Base-by-base conservation (phyloP, 2,329 filamentous ascomycete genomes). In the Lecanosticta acicola region DNA sequence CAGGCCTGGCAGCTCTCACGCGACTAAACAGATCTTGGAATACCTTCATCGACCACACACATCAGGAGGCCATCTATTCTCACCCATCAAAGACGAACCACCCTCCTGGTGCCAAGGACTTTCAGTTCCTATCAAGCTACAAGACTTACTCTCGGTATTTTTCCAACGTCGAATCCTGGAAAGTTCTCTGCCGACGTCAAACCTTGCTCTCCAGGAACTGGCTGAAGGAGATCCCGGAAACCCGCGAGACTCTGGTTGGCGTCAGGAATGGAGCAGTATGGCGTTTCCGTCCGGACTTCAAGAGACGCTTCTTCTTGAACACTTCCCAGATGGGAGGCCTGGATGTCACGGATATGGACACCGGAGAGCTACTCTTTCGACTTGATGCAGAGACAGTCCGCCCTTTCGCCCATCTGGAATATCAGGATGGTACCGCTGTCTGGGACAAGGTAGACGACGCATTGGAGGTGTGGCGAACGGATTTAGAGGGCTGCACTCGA, bases 241-340 rank as follows among this genome's bases (percentile, higher is more conserved):
- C 61, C 11, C 62, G 60, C 17, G 70, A 72, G 39, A 66, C 64
- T 2, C 62, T 70, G 18, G 53, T 73, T 14, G 67, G 72, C 39
- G 58, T 71, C 19, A 66, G 66, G 36, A 64, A 65, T 36, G 59
- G 68, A 42, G 66, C 67, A 0, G 61, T 73, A 26, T 74, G 71
- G 71, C 64, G 71, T 1, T 73, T 74, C 51, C 63, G 66, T 2
- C 63, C 70, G 1, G 71, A 74, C 49, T 72, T 73, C 54, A 68
- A 71, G 51, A 67, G 71, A 24, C 66, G 71, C 0, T 66, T 72
- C 47, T 65, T 73, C 35, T 46, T 74, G 5, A 72, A 70, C 3
- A 74, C 70, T 0, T 70, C 68, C 3, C 69, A 73, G 34, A 58
- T 59, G 11, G 71, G 71, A n/a, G 71, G 71, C 1, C 45, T 74